phyloP scores from a whole-genome alignment of 208 protist genomes.

The Wallacemonas sp. region DNA sequence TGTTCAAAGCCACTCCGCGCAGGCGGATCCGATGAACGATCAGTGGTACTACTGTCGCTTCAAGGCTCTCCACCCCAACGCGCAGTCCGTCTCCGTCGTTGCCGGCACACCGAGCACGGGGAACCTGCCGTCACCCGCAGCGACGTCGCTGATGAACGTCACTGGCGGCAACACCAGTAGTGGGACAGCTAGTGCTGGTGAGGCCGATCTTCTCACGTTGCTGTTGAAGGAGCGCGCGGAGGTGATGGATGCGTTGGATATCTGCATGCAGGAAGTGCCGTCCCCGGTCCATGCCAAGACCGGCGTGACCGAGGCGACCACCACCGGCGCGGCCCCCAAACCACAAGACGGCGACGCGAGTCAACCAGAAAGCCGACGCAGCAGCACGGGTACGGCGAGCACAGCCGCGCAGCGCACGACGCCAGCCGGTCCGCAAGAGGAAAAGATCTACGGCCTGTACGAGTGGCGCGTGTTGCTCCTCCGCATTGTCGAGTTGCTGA shows the following conservation, averaged over 20 bases:
- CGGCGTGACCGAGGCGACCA: neutral
- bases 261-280: slow-evolving; percentile 78
- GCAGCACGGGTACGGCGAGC: neutral
- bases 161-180: neutral
- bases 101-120: too few species aligned
- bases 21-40: neutral
- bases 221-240: slow-evolving; percentile 60
- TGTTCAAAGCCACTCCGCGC: neutral
- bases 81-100: neutral
- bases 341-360: neutral
- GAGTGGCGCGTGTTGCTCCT: slow-evolving; percentile 56
- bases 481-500: slow-evolving; percentile 50
- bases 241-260: slow-evolving; percentile 76
- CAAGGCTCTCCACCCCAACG: neutral
- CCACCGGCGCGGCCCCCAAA: neutral
- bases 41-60: neutral
- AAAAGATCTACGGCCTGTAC: slow-evolving; percentile 26
- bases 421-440: neutral
- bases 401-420: neutral
- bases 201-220: slow-evolving; percentile 1
- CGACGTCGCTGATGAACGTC: too few species aligned
- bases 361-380: neutral
- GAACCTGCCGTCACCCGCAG: too few species aligned
- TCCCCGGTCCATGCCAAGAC: neutral
- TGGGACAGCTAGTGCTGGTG: neutral